Conservation (phyloP, 129 eudicot species). For the Lactuca sativa region DNA sequence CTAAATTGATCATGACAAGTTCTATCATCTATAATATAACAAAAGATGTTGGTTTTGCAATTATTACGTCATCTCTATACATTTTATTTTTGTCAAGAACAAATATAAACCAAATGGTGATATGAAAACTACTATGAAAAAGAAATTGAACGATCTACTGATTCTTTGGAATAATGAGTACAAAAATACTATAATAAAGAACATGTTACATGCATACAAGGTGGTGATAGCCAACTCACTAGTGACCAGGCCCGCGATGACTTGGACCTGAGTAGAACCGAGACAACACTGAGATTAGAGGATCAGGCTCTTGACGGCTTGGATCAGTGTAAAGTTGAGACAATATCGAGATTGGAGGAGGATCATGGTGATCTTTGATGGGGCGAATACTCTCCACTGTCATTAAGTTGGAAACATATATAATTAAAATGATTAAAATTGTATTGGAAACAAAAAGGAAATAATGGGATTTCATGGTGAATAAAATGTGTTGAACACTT, state of each 20-base stretch:
- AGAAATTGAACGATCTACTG: neutral
- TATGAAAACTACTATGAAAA: neutral
- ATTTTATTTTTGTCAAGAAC: neutral
- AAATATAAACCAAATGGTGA: neutral
- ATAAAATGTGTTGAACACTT: neutral
- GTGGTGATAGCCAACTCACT: neutral
- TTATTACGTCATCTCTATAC: neutral
- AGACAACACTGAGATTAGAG: constrained; percentile 1
- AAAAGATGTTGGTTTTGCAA: too few species aligned
- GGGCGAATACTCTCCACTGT: constrained; percentile 15
- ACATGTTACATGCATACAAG: too few species aligned
- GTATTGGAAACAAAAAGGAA: constrained; percentile 10
- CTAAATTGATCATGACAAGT: too few species aligned
- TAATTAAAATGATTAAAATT: constrained; percentile 4
- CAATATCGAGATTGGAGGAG: neutral
- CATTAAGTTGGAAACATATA: constrained; percentile 7
- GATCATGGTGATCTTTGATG: neutral
- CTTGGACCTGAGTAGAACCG: constrained; percentile 21
- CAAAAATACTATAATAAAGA: neutral
- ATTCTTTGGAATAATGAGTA: neutral
- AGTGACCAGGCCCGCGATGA: constrained; percentile 25
- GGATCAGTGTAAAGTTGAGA: constrained; percentile 29
- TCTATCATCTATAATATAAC: too few species aligned
- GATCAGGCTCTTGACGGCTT: constrained; percentile 19
- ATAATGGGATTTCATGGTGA: neutral